Base-by-base conservation (phyloP, 139 green algal species). In the Gonium pectorale region DNA sequence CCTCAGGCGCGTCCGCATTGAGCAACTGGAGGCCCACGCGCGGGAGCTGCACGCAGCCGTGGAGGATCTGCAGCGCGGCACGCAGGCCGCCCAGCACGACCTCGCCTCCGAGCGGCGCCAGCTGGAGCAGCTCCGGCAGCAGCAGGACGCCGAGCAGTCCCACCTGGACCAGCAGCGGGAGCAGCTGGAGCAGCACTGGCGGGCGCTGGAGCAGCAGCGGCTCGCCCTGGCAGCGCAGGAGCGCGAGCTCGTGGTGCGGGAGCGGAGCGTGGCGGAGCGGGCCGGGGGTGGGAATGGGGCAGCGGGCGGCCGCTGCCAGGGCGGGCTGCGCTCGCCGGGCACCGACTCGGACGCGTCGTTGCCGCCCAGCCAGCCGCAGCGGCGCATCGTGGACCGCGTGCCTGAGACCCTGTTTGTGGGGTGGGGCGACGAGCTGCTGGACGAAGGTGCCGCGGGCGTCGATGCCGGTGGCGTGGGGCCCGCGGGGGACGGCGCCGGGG, bases 341-440 rank as follows among this genome's bases (percentile, higher is more conserved):
- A 21, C 67, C 9, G 73, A 81, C 56, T 81, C 54, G 26, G 54
- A 69, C 29, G 73, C 60, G 11, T 81, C 73, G 38, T 56, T 81
- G 37, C 73, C 73, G 38, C 73, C 73, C 29, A 81, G 73, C 56
- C 73, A 69, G 29, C 73, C 73, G 17, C 70, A 31, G 24, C 29
- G 33, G 2, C 37, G 51, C 24, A 33, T 40, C 31, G 72, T 69
- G 5, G 73, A 81, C 54, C 40, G 73, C 5, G 54, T 81, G 2
- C 73, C 73, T 19, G 73, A 81, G 37, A 81, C 73, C 24, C 19
- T 81, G 27, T 43, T 81, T 2, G 37, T 80, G 6, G 72, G 35
- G 4, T 68, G 35, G 49, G 24, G 33, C 0, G 72, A 80, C 24
- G 72, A 60, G 43, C 41, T 41, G 29, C 60, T 62, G n/a, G n/a